These are phyloP conservation scores for Beauveria sp. DNA, from an alignment of 2,329 filamentous ascomycete genomes.

Conservation along the genomic window DNA sequence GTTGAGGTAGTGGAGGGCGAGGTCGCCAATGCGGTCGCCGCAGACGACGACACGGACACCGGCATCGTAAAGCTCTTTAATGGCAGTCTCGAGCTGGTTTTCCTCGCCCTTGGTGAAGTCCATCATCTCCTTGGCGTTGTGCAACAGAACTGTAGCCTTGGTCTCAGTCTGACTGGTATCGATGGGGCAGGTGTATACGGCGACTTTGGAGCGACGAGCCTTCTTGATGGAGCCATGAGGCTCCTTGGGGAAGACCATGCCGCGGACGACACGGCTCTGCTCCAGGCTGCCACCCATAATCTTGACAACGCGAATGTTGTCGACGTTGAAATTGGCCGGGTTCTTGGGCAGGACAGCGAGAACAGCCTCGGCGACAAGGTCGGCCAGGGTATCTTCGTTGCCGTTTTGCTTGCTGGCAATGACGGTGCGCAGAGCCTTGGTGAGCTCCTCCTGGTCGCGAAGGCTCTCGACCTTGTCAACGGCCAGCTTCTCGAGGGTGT, in stretches of 20 bases:
- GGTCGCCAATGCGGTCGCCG: slow-evolving; percentile 87
- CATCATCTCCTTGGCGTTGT: slow-evolving; percentile 98
- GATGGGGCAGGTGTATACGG: slow-evolving; percentile 92
- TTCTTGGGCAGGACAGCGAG: slow-evolving; percentile 93
- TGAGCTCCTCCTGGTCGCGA: slow-evolving; percentile 71
- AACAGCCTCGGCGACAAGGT: slow-evolving; percentile 76
- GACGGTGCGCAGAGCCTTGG: slow-evolving; percentile 92
- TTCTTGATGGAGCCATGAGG: slow-evolving; percentile 92
- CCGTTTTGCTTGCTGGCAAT: slow-evolving; percentile 95
- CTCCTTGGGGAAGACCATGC: slow-evolving; percentile 96
- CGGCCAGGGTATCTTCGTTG: slow-evolving; percentile 79
- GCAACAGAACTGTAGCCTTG: slow-evolving; percentile 92
- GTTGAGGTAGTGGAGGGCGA: slow-evolving; percentile 97
- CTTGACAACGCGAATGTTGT: slow-evolving; percentile 98
- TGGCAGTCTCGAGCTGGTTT: slow-evolving; percentile 75
- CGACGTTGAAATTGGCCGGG: slow-evolving; percentile 92
- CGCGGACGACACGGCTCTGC: slow-evolving; percentile 89
- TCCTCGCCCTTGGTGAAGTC: slow-evolving; percentile 98
- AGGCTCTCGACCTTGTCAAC: slow-evolving; percentile 88
- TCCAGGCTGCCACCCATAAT: slow-evolving; percentile 97
- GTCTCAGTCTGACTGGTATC: slow-evolving; percentile 96
- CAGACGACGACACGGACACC: slow-evolving; percentile 88
- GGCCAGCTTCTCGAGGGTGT: slow-evolving; percentile 77
- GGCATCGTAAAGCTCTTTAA: slow-evolving; percentile 95
- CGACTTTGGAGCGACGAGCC: slow-evolving; percentile 87